Conservation (phyloP, 2,329 filamentous ascomycete genomes). For the Aspergillus transmontanensis region DNA sequence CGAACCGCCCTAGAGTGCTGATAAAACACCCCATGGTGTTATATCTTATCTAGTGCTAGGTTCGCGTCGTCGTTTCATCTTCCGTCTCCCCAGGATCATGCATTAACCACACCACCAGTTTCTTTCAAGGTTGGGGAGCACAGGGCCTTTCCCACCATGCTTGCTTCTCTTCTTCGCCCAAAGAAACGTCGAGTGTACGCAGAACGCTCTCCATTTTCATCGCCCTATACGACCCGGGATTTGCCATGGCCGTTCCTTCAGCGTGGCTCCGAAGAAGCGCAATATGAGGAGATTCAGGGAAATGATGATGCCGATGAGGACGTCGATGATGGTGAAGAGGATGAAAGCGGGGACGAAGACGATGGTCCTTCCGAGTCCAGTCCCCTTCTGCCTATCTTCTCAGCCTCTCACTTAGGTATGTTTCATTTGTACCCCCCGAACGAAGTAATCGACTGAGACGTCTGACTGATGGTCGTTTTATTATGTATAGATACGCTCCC, state of each 20-base stretch:
- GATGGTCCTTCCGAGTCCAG: conserved; percentile 50
- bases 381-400: conserved; percentile 75
- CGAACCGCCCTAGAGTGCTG: conserved; percentile 6
- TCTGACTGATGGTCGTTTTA: neutral
- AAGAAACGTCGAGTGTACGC: conserved; percentile 30
- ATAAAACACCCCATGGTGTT: neutral
- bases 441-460: neutral
- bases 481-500: conserved; percentile 72
- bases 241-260: conserved; percentile 23
- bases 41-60: neutral
- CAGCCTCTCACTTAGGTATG: conserved; percentile 73
- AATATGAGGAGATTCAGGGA: conserved; percentile 28
- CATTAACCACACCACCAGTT: neutral
- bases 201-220: conserved; percentile 32
- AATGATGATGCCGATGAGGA: conserved; percentile 45
- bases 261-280: conserved; percentile 10
- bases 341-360: conserved; percentile 45
- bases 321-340: conserved; percentile 39
- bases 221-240: conserved; percentile 29
- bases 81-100: neutral
- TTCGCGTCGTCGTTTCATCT: conserved; percentile 2
- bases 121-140: neutral
- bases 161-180: conserved; percentile 35
- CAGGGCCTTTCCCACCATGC: conserved; percentile 23
- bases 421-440: neutral